Evolutionary conservation across 768 basidiomycete genomes (phyloP), one percentile per base, ranked within the genome.

Genomic region (Strobilomyces dryophilus): DNA sequence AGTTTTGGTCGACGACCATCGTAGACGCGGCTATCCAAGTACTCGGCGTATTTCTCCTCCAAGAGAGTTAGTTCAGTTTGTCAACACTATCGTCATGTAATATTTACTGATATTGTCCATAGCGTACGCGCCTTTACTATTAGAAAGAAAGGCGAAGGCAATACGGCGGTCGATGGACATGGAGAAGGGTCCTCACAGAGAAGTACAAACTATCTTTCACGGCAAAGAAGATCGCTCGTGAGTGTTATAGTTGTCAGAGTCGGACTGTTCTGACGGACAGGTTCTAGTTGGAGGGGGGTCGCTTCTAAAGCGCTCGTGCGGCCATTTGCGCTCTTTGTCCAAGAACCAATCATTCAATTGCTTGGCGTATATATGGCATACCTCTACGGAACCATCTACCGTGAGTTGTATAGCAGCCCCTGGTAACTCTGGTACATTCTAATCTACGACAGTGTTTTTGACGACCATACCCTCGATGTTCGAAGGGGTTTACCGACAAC

Each of bases 1-100:
- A 82, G 77, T 89, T 88, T 64, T 86, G 85, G 80, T 78, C 83
- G 0, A 84, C 82, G 4, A 79, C 73, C 31, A 82, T 86, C 35
- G 73, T 77, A 0, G 82, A 81, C 54, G 81, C 71, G 0, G 56
- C 64, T 27, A 66, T 89, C 32, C 85, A 87, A 60, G 42, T 77
- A 0, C 55, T 77, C 2, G 85, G 87, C 2, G 6, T 86, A 0
- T 68, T 85, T 27, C 79, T 70, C 52, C 73, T 89, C 5, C 74
- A 74, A 70, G 86, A 89, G 75, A 85, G 85, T 85, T 56, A 46
- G 79, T 67, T 34, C 34, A 32, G 0, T 1, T 29, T 10, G 9
- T 31, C 18, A 20, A 14, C 18, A 15, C 15, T 54, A 26, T 41
- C 21, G 26, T 18, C 3, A 7, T 42, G 24, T 15, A 43, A 27